Evolutionary conservation across 768 basidiomycete species (phyloP).

Genomic region (Boletus fagicola): DNA sequence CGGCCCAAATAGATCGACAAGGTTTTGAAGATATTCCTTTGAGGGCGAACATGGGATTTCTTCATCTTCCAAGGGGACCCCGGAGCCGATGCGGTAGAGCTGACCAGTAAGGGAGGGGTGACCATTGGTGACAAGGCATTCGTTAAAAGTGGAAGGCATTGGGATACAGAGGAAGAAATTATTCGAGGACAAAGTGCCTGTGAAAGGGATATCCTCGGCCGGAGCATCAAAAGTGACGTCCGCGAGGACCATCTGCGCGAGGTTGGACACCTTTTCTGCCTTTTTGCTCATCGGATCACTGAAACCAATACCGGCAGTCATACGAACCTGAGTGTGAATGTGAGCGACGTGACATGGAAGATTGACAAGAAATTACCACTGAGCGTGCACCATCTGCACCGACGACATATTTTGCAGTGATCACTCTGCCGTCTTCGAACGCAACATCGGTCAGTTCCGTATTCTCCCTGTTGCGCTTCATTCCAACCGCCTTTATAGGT

Average conservation of each 20-base stretch:
- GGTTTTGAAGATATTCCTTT: conserved; percentile 43
- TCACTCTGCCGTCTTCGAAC: conserved; percentile 46
- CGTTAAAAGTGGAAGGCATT: conserved; percentile 18
- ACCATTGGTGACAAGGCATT: conserved; percentile 18
- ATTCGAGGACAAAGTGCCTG: conserved; percentile 1
- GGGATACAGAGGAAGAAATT: conserved; percentile 16
- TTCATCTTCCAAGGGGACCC: conserved; percentile 37
- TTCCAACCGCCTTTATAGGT: conserved; percentile 38
- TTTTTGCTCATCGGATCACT: no score
- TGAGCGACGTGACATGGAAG: no score
- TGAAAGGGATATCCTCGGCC: neutral
- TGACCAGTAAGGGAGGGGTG: neutral
- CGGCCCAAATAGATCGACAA: conserved; percentile 43
- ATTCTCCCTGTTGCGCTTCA: conserved; percentile 34
- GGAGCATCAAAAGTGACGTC: conserved; percentile 18
- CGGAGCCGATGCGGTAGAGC: conserved; percentile 43
- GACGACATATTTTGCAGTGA: conserved; percentile 47
- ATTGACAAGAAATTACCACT: no score
- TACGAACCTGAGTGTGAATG: no score
- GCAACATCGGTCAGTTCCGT: conserved; percentile 36
- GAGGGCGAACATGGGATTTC: conserved; percentile 38
- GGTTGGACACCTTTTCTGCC: no score
- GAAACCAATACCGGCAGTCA: no score
- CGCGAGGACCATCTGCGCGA: conserved; percentile 33
- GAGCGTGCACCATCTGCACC: no score